phyloP scores from a whole-genome alignment of 106 monocot genomes.

The Ottelia alismoides region DNA sequence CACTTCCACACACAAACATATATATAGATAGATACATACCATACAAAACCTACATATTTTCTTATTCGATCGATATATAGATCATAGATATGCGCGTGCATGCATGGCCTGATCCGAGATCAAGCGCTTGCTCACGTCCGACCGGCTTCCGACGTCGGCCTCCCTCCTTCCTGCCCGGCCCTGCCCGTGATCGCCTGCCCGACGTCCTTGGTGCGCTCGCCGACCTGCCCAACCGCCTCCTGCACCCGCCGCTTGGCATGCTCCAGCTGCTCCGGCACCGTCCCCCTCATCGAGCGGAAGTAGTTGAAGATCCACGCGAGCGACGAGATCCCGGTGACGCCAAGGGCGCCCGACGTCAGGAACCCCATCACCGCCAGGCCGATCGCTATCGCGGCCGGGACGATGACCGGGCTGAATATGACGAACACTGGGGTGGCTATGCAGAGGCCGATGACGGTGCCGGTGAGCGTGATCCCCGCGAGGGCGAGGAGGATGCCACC shows the following conservation, averaged over 20 bases:
- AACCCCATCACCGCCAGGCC: constrained; percentile 37
- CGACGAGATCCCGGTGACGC: constrained; percentile 30
- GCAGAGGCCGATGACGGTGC: constrained; percentile 28
- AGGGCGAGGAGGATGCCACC: constrained; percentile 44
- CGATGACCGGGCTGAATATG: constrained; percentile 50
- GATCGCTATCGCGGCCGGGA: constrained; percentile 23
- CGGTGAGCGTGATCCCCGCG: constrained; percentile 22
- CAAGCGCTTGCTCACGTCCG: background rate
- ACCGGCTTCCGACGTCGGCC: too few relatives aligned
- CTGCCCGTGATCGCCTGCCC: constrained; percentile 12
- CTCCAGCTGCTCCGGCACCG: constrained; percentile 16
- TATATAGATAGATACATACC: too few relatives aligned
- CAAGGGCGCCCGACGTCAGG: constrained; percentile 36
- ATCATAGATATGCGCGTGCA: too few relatives aligned
- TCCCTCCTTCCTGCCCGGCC: constrained; percentile 10
- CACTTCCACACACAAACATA: too few relatives aligned
- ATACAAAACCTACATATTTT: too few relatives aligned
- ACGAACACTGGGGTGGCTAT: constrained; percentile 29
- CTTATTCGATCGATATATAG: too few relatives aligned
- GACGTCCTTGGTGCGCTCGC: constrained; percentile 22
- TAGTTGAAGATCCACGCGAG: constrained; percentile 29
- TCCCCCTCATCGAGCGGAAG: constrained; percentile 3
- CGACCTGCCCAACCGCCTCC: constrained; percentile 19
- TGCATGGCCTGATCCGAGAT: too few relatives aligned
- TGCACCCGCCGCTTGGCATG: constrained; percentile 16